A percentile compares a stretch with the other conserved stretches of the same genome.
These are phyloP conservation scores for Geranomyces michiganensis DNA, from an alignment of 192 early-diverging fungal genomes.

Conservation along the genomic window DNA sequence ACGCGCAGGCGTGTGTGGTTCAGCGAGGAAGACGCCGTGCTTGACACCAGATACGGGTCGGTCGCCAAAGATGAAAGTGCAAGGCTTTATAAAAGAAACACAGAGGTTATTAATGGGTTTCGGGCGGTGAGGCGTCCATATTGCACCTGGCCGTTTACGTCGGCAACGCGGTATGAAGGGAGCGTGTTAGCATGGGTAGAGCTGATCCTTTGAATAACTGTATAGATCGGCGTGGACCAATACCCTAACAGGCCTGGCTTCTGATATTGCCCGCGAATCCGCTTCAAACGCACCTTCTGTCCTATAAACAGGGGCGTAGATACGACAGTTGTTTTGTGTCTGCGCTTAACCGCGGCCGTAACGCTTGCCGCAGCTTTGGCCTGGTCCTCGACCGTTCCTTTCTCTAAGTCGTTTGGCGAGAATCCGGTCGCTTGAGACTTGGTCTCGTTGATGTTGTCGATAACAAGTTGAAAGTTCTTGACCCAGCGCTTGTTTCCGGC, in stretches of 20 bases:
- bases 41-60: too few relatives aligned
- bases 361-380: background rate
- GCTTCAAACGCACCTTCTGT: slow-evolving; percentile 7
- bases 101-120: too few relatives aligned
- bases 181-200: slow-evolving; percentile 11
- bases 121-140: too few relatives aligned
- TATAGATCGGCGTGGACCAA: slow-evolving; percentile 10
- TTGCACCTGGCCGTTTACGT: background rate
- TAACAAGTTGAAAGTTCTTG: slow-evolving; percentile 1
- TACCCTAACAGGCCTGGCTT: slow-evolving; percentile 17
- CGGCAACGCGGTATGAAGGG: background rate
- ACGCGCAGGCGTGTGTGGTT: too few relatives aligned
- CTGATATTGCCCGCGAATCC: slow-evolving; percentile 1
- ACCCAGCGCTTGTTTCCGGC: slow-evolving; percentile 16
- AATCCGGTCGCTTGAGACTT: slow-evolving; percentile 14
- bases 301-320: slow-evolving; percentile 14
- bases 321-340: background rate
- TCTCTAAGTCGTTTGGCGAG: slow-evolving; percentile 17
- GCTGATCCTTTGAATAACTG: slow-evolving; percentile 6
- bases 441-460: slow-evolving; percentile 16
- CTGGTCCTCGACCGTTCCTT: background rate
- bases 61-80: too few relatives aligned
- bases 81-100: too few relatives aligned
- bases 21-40: too few relatives aligned
- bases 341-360: background rate